Evolutionary conservation across 2,329 filamentous ascomycete species (phyloP).

Genomic region (Aspergillus piperis): DNA sequence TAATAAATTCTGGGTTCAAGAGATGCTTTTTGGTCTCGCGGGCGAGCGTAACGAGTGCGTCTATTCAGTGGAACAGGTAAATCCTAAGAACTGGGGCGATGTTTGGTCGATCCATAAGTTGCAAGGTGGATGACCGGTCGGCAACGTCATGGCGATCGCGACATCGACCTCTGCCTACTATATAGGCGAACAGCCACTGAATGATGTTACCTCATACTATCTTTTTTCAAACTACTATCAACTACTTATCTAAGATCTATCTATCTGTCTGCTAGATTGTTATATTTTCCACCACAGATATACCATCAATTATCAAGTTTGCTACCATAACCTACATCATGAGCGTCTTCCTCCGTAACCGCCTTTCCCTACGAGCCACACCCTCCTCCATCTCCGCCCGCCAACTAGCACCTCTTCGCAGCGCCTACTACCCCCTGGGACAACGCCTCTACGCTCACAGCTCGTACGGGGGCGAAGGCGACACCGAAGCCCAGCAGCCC

Average conservation of each 20-base stretch:
- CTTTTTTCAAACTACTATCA: background rate
- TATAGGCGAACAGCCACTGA: background rate
- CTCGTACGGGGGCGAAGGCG: constrained; percentile 22
- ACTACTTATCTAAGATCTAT: too few relatives aligned
- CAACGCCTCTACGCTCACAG: constrained; percentile 23
- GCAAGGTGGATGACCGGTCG: constrained; percentile 4
- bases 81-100: background rate
- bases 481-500: constrained; percentile 12
- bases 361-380: background rate
- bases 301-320: too few relatives aligned
- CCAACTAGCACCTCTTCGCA: too few relatives aligned
- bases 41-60: background rate
- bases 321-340: background rate
- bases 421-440: background rate
- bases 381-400: constrained; percentile 1
- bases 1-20: constrained; percentile 1
- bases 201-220: too few relatives aligned
- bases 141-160: constrained; percentile 2
- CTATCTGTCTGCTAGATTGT: too few relatives aligned
- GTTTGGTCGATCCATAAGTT: background rate
- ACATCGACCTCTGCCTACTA: background rate
- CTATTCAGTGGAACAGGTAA: background rate
- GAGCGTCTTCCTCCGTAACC: constrained; percentile 6
- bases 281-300: too few relatives aligned
- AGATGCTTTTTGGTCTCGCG: background rate